Evolutionary conservation across 257 asterid species (phyloP), one percentile per base, ranked within the genome.

Genomic region (Eustoma russellianum): DNA sequence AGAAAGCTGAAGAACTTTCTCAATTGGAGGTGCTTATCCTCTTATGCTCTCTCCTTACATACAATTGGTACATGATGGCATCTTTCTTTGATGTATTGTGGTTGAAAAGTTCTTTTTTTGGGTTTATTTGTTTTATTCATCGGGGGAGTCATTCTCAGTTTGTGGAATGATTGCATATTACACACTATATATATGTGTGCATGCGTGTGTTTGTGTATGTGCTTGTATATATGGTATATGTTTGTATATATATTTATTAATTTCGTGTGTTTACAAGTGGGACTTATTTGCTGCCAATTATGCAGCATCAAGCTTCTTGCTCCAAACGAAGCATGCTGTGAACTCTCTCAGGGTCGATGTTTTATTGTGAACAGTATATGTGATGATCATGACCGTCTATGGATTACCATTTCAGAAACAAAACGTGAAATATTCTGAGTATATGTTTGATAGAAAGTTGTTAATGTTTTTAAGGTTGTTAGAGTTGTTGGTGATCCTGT

Each of bases 401-500:
- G 30, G 3, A 24, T 24, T 24, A 1, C 3, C 30, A 24, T 24
- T 24, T 24, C 30, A 24, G 3, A 24, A 0, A 24, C 3, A 24
- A 0, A 24, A 24, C 30, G 1, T 24, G 30, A 24, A 24, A 24
- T 24, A 24, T 24, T 24, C 2, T 24, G 30, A 24, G 50, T n/a
- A 15, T 43, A 5, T 72, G 41, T 18, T 50, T 17, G 18, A 38
- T 60, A 58, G 33, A 17, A 46, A 35, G 50, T 59, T 57, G 24
- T 11, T 55, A 45, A 2, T 52, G 38, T 55, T 56, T 17, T 53
- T 35, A 56, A 83, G 88, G 86, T 74, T 40, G 66, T 68, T 48
- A 72, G 75, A 24, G 65, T 83, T 59, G 67, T 56, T 46, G 89
- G 93, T 65, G 57, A 48, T 65, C 82, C 69, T 50, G 78, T 82